These are phyloP conservation scores for Syncephalastrum sp. DNA, from an alignment of 371 early-diverging fungal genomes.

Conservation along the genomic window DNA sequence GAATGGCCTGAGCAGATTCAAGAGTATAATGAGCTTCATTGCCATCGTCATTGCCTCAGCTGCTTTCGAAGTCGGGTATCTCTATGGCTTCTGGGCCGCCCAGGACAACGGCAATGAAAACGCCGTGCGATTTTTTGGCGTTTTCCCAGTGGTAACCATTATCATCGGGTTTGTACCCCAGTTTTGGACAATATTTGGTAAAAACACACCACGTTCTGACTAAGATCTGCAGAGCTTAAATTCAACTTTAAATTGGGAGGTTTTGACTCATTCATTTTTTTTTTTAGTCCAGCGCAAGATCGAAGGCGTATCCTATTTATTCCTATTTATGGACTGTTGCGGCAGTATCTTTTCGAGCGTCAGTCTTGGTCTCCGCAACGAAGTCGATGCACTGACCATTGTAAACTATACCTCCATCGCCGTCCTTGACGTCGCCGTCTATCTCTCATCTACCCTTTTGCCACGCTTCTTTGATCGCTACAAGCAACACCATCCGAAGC, in stretches of 20 bases:
- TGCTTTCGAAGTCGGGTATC: constrained; percentile 24
- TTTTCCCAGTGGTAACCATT: constrained; percentile 45
- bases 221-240: background rate
- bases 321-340: constrained; percentile 46
- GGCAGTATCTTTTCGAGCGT: constrained; percentile 50
- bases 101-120: constrained; percentile 16
- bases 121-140: constrained; percentile 38
- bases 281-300: constrained; percentile 23
- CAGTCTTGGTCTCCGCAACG: constrained; percentile 33
- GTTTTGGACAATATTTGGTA: constrained; percentile 45
- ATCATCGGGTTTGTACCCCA: constrained; percentile 52
- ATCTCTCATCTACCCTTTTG: no score
- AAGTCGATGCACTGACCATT: constrained; percentile 24
- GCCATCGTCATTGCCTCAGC: constrained; percentile 12
- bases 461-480: no score
- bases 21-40: constrained; percentile 7
- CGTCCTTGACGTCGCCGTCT: constrained; percentile 26
- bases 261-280: background rate
- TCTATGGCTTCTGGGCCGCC: constrained; percentile 24
- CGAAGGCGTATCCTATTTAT: constrained; percentile 42
- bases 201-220: constrained; percentile 2
- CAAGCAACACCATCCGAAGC: no score
- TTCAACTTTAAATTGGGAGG: no score
- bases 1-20: constrained; percentile 17
- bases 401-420: constrained; percentile 33